phyloP scores from a whole-genome alignment of 2,329 filamentous ascomycete genomes.

The Verticillium longisporum region DNA sequence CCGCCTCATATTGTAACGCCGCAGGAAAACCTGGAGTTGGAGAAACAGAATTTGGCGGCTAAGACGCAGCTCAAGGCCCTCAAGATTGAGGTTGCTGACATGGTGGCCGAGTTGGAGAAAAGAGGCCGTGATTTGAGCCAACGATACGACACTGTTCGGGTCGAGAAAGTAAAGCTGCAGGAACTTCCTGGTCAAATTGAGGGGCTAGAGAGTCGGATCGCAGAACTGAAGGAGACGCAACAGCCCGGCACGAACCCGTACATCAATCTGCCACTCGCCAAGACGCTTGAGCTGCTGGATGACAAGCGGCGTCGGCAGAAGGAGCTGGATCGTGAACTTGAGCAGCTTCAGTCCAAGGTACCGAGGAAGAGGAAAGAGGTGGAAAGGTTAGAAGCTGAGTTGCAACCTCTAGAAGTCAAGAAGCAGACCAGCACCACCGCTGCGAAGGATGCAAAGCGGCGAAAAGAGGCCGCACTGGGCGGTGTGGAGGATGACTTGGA shows the following conservation, averaged over 20 bases:
- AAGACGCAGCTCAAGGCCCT: slow-evolving; percentile 74
- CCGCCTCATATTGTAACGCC: slow-evolving; percentile 79
- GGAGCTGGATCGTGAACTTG: slow-evolving; percentile 57
- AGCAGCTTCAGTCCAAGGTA: slow-evolving; percentile 52
- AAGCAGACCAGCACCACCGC: slow-evolving; percentile 57
- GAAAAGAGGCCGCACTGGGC: slow-evolving; percentile 59
- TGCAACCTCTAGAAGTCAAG: slow-evolving; percentile 62
- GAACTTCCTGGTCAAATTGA: slow-evolving; percentile 44
- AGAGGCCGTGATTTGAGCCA: slow-evolving; percentile 52
- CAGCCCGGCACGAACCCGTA: slow-evolving; percentile 30
- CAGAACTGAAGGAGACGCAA: slow-evolving; percentile 33
- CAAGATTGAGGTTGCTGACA: slow-evolving; percentile 69
- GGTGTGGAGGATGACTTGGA: slow-evolving; percentile 68
- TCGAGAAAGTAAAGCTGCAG: slow-evolving; percentile 40
- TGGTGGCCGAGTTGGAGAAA: slow-evolving; percentile 66
- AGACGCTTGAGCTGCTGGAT: slow-evolving; percentile 47
- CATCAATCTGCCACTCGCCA: slow-evolving; percentile 49
- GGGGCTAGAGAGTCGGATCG: slow-evolving; percentile 41
- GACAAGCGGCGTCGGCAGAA: slow-evolving; percentile 42
- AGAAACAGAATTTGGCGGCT: slow-evolving; percentile 57
- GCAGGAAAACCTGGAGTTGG: slow-evolving; percentile 74
- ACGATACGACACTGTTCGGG: slow-evolving; percentile 42
- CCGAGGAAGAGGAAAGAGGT: slow-evolving; percentile 62
- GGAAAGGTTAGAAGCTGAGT: slow-evolving; percentile 59
- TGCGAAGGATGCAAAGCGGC: slow-evolving; percentile 63